Conservation (phyloP, 495 filamentous ascomycete genomes). For the Annulohypoxylon nitens region DNA sequence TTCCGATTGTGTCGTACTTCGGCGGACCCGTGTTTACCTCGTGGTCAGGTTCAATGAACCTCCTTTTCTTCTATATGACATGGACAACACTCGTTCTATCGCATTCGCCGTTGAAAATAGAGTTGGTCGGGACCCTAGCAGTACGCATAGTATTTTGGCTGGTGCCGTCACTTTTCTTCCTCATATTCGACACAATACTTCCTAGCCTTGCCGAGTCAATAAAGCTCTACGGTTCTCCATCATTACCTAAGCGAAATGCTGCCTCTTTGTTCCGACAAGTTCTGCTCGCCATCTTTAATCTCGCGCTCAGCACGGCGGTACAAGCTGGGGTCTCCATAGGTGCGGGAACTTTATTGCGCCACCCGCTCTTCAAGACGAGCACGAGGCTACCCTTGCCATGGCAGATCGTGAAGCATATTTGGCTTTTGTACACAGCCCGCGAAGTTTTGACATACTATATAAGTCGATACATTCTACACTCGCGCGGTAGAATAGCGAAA, state of each 20-base stretch:
- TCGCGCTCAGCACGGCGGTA: conserved; percentile 66
- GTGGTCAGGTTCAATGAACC: conserved; percentile 83
- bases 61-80: conserved; percentile 91
- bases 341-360: conserved; percentile 45
- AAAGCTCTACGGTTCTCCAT: conserved; percentile 76
- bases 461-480: conserved; percentile 79
- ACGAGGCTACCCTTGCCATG: conserved; percentile 61
- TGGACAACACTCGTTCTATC: conserved; percentile 87
- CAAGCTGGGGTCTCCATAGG: conserved; percentile 67
- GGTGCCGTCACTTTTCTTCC: conserved; percentile 78
- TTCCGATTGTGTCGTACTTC: conserved; percentile 79
- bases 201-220: conserved; percentile 74
- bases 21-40: conserved; percentile 64
- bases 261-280: conserved; percentile 56
- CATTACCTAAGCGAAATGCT: conserved; percentile 71
- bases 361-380: conserved; percentile 59
- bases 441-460: conserved; percentile 77
- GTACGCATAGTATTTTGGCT: conserved; percentile 80
- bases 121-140: conserved; percentile 75
- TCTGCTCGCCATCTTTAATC: conserved; percentile 73
- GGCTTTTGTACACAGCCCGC: conserved; percentile 66
- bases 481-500: conserved; percentile 39
- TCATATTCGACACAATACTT: conserved; percentile 76
- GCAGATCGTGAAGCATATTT: conserved; percentile 73
- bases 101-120: conserved; percentile 80